Evolutionary conservation across 306 rosid genomes (phyloP).

Genomic region (Vigna unguiculata): DNA sequence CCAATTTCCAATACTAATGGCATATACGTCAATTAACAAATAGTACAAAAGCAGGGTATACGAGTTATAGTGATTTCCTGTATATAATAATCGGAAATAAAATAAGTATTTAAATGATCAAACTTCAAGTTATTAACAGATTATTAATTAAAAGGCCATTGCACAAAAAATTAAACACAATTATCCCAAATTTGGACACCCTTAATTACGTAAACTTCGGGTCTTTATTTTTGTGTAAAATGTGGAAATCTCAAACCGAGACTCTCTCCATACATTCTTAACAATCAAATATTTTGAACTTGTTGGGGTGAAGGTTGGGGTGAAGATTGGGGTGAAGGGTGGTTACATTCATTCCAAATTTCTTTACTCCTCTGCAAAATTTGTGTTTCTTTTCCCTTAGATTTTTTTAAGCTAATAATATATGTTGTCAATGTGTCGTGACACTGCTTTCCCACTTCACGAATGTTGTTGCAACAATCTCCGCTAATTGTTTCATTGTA

Average conservation of each 20-base stretch:
- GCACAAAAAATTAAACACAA: not conserved
- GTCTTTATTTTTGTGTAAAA: not conserved
- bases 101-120: not conserved
- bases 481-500: not conserved
- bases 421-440: not conserved
- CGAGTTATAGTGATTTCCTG: no score
- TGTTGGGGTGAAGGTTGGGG: no score
- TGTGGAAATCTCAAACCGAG: not conserved
- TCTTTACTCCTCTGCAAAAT: not conserved
- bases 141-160: not conserved
- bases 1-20: no score
- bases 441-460: not conserved
- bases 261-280: not conserved
- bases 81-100: no score
- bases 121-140: not conserved
- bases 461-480: constrained; percentile 1
- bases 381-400: not conserved
- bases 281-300: not conserved
- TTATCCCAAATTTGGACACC: not conserved
- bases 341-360: not conserved
- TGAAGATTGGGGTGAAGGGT: not conserved
- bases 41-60: no score
- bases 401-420: not conserved
- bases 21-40: no score
- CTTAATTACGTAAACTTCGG: not conserved